A percentile compares a stretch with the other conserved stretches of the same genome.
These are phyloP conservation scores for Candida gigantensis DNA, from an alignment of 1,139 yeast genomes.

Conservation along the genomic window DNA sequence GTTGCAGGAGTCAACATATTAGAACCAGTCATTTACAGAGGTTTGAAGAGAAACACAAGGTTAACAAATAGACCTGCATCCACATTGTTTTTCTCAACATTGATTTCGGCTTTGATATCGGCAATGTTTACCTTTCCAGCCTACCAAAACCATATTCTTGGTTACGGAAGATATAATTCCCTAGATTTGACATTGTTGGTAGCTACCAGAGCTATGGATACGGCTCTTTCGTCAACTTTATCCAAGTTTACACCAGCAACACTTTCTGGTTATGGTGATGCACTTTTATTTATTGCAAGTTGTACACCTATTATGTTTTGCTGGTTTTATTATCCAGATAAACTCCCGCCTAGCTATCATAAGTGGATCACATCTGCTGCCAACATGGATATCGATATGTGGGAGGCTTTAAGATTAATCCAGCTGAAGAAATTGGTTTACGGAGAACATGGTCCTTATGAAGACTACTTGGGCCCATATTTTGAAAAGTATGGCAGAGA, in stretches of 20 bases:
- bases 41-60: slow-evolving; percentile 16
- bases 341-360: slow-evolving; percentile 38
- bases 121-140: slow-evolving; percentile 29
- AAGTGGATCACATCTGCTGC: slow-evolving; percentile 47
- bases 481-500: slow-evolving; percentile 30
- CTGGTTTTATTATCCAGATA: slow-evolving; percentile 35
- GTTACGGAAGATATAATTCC: slow-evolving; percentile 31
- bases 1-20: slow-evolving; percentile 33
- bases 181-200: slow-evolving; percentile 38
- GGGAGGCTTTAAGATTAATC: slow-evolving; percentile 24
- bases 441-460: slow-evolving; percentile 25
- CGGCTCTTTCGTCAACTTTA: slow-evolving; percentile 29
- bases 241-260: slow-evolving; percentile 20
- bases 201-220: slow-evolving; percentile 38
- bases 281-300: slow-evolving; percentile 28
- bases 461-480: slow-evolving; percentile 24
- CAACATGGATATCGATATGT: slow-evolving; percentile 36
- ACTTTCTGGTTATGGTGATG: slow-evolving; percentile 26
- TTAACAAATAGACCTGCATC: slow-evolving; percentile 17
- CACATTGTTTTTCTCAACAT: slow-evolving; percentile 30
- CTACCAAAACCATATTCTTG: slow-evolving; percentile 33
- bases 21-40: slow-evolving; percentile 30
- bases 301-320: slow-evolving; percentile 35
- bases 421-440: slow-evolving; percentile 25
- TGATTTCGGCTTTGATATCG: slow-evolving; percentile 30